Evolutionary conservation across 2,329 filamentous ascomycete genomes (phyloP).

Genomic region (Aspergillus transmontanensis): DNA sequence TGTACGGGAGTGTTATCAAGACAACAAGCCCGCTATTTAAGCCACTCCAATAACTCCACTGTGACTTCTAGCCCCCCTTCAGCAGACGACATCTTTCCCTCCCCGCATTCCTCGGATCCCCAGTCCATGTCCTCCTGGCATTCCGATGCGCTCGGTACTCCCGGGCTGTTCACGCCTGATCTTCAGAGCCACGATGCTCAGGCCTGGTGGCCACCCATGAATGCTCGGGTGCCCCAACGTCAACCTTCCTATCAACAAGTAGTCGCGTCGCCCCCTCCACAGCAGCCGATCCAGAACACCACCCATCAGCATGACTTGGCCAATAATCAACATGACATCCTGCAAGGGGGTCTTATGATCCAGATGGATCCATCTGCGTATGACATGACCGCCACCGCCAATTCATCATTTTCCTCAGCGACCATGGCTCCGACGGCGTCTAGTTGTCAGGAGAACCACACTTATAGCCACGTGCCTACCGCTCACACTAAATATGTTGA

Average conservation of each 20-base stretch:
- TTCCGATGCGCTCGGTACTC: conserved; percentile 40
- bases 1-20: conserved; percentile 30
- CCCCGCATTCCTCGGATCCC: conserved; percentile 42
- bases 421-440: conserved; percentile 23
- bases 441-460: conserved; percentile 17
- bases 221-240: conserved; percentile 37
- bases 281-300: conserved; percentile 33
- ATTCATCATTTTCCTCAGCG: conserved; percentile 31
- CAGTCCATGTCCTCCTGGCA: conserved; percentile 46
- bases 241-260: conserved; percentile 40
- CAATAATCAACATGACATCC: conserved; percentile 33
- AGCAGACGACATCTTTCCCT: conserved; percentile 42
- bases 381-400: conserved; percentile 32
- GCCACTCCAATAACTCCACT: conserved; percentile 30
- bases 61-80: conserved; percentile 40
- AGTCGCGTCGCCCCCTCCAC: conserved; percentile 37
- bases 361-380: conserved; percentile 40
- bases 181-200: conserved; percentile 40
- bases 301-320: conserved; percentile 30
- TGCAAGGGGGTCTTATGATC: conserved; percentile 45
- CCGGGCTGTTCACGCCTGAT: conserved; percentile 43
- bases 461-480: conserved; percentile 22
- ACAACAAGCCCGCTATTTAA: conserved; percentile 38
- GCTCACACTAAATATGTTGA: conserved; percentile 29
- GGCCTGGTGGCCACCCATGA: conserved; percentile 45